These are phyloP conservation scores for Podaxis carcinomalis DNA, from an alignment of 768 basidiomycete species.

Conservation along the genomic window DNA sequence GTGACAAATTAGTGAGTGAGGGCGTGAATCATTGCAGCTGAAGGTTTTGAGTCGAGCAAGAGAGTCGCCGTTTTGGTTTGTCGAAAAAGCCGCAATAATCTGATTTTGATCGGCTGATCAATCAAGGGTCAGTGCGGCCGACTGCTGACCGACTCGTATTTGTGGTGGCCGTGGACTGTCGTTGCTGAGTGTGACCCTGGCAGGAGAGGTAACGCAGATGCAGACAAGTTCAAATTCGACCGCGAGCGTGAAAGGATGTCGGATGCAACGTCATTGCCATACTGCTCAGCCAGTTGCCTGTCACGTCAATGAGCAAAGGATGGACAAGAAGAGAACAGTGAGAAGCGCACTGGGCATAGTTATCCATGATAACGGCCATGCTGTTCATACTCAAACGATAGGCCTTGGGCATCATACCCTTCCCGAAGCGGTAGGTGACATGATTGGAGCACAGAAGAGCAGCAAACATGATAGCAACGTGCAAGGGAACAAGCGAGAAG, in stretches of 20 bases:
- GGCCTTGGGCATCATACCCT: slow-evolving; percentile 84
- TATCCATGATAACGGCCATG: slow-evolving; percentile 82
- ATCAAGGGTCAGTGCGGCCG: neutral
- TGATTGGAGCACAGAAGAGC: slow-evolving; percentile 75
- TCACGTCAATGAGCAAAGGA: neutral
- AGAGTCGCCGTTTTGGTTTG: neutral
- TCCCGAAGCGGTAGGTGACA: slow-evolving; percentile 82
- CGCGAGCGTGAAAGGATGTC: slow-evolving; percentile 51
- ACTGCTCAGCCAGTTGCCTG: slow-evolving; percentile 68
- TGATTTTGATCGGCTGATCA: neutral
- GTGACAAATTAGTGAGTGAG: neutral
- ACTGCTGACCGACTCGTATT: slow-evolving; percentile 5
- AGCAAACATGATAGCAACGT: slow-evolving; percentile 58
- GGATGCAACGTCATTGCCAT: slow-evolving; percentile 54
- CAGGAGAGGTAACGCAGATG: slow-evolving; percentile 4
- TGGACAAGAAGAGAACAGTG: neutral
- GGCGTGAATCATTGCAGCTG: neutral
- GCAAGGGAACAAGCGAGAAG: slow-evolving; percentile 65
- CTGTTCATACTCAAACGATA: slow-evolving; percentile 67
- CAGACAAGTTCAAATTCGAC: slow-evolving; percentile 31
- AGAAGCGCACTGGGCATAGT: slow-evolving; percentile 61
- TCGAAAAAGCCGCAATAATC: neutral
- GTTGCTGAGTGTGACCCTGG: neutral
- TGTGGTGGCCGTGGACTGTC: neutral
- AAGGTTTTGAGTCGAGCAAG: neutral